Evolutionary conservation across 108 stramenopile species (phyloP), one percentile per base, ranked within the genome.

Genomic region (Fragilaria crotonensis): DNA sequence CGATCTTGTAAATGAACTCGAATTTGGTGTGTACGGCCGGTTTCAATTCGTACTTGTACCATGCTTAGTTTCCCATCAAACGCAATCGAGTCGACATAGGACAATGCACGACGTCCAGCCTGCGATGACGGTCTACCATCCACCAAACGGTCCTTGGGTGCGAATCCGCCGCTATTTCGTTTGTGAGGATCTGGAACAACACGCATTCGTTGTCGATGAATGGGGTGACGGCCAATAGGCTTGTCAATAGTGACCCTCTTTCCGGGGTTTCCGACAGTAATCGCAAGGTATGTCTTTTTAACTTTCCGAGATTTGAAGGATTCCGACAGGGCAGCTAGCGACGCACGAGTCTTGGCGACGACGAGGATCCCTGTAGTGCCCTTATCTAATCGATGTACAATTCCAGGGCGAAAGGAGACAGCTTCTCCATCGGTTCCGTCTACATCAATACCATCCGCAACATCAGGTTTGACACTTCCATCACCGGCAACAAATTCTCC

Each of bases 351-450:
- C 76, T 97, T 97, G 18, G 95, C 94, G n/a, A 95, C 93, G n/a
- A 97, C 84, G 28, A 97, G 60, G 21, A 95, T 77, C 19, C 97
- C 97, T 4, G 91, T 92, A 5, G 97, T 97, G 19, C 94, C 95
- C 73, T 96, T 96, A 65, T 97, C 97, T 33, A 97, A 52, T 9
- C 97, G 85, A 59, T 97, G 97, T 5, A 97, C 95, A 60, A 97
- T 95, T 0, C 97, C 97, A 25, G 97, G 97, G 21, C 97, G 84
- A n/a, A 84, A 76, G 21, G 80, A 80, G 21, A 78, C 64, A 23
- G 66, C 70, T n/a, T 83, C 83, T 11, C 70, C 67, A 60, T 83
- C 80, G 22, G 71, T 67, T 61, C 66, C 70, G 28, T 80, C 82
- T 26, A 62, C 67, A n/a, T 71, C 67, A 36, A 36, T 45, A 20